Conservation (phyloP, 2,329 filamentous ascomycete species). For the Aaosphaeria pasadenensis region DNA sequence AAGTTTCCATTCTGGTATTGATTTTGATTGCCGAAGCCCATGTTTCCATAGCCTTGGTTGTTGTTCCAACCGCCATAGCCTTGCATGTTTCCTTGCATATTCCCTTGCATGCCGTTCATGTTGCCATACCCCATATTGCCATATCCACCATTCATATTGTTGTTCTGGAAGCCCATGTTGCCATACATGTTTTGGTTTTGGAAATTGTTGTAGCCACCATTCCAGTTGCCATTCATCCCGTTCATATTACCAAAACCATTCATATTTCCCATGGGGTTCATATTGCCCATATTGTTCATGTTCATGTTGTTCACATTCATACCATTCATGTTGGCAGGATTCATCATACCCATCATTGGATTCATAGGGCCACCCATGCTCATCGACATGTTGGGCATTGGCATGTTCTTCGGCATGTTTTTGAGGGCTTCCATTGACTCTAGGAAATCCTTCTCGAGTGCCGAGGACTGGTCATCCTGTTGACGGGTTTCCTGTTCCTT, state of each 20-base stretch:
- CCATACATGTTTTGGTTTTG: constrained; percentile 8
- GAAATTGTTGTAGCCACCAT: constrained; percentile 8
- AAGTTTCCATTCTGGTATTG: constrained; percentile 42
- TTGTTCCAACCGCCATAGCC: constrained; percentile 2
- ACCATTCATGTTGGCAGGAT: constrained; percentile 36
- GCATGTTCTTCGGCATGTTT: constrained; percentile 18
- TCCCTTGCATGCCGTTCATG: constrained; percentile 22
- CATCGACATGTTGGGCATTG: constrained; percentile 33
- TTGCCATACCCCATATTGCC: constrained; percentile 10
- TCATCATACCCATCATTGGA: constrained; percentile 33
- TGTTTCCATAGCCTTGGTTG: constrained; percentile 7
- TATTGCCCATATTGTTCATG: constrained; percentile 30
- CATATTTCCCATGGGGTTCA: constrained; percentile 36
- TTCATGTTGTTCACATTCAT: constrained; percentile 34
- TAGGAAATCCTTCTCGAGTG: constrained; percentile 40
- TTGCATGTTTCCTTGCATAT: constrained; percentile 3
- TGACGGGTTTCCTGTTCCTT: constrained; percentile 35
- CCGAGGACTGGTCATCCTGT: constrained; percentile 52
- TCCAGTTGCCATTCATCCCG: constrained; percentile 3
- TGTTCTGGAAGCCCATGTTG: constrained; percentile 8
- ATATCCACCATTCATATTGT: constrained; percentile 9
- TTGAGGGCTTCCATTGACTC: constrained; percentile 46
- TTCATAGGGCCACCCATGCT: constrained; percentile 44
- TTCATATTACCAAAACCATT: constrained; percentile 16
- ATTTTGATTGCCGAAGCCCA: constrained; percentile 7